These are phyloP conservation scores for Podaxis mareebaensis DNA, from an alignment of 768 basidiomycete species.

Conservation along the genomic window DNA sequence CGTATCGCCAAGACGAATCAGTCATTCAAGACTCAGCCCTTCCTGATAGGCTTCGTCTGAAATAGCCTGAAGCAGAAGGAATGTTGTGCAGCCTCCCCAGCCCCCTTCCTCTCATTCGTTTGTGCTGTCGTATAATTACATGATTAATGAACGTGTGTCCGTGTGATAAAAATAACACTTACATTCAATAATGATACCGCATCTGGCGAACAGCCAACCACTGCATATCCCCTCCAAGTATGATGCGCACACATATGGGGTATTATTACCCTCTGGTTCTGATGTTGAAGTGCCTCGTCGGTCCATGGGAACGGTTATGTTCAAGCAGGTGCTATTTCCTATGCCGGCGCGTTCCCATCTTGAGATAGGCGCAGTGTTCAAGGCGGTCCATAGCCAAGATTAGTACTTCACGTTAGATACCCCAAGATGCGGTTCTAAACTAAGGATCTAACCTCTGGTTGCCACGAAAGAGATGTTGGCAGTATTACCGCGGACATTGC, in stretches of 20 bases:
- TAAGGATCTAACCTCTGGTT: not conserved
- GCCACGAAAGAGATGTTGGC: not conserved
- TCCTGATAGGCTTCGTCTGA: no score
- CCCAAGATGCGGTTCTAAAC: no score
- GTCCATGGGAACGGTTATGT: not conserved
- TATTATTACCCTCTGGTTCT: not conserved
- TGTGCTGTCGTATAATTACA: not conserved
- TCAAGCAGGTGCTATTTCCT: no score
- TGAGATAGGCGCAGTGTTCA: no score
- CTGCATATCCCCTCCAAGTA: not conserved
- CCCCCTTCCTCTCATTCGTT: not conserved
- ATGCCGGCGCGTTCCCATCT: no score
- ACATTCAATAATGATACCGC: not conserved
- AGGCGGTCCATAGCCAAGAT: no score
- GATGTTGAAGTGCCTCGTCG: not conserved
- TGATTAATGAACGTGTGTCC: constrained; percentile 6
- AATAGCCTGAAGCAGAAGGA: not conserved
- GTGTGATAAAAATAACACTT: not conserved
- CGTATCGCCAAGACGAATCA: no score
- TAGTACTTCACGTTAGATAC: no score
- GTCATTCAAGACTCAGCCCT: no score
- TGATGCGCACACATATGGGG: not conserved
- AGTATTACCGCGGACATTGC: not conserved
- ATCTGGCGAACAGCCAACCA: not conserved
- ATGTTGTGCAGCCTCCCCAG: no score